Evolutionary conservation across 352 stramenopile species (phyloP), one percentile per base, ranked within the genome.

Genomic region (Globisporangium recalcitrans): DNA sequence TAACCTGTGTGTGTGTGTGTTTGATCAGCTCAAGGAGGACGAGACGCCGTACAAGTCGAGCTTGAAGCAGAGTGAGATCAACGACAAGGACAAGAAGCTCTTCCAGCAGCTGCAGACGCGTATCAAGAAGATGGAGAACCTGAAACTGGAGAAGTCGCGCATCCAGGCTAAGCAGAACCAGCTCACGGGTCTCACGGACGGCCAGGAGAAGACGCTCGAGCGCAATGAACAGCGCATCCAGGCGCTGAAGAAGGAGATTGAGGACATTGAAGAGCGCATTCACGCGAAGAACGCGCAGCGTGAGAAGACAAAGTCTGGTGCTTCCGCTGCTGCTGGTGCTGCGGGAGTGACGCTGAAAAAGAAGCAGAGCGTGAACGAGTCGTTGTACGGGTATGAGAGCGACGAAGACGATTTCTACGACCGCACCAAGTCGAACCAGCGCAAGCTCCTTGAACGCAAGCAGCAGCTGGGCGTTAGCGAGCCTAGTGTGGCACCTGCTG

Each of bases 351-450:
- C 55, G 21, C 46, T 42, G 36, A 42, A 32, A 9, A 59, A 52
- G 27, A 78, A 68, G 19, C 31, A 64, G 4, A 76, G 71, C 52
- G 55, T 59, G 19, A 72, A 71, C 19, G 72, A 80, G 14, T 64
- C 68, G 27, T 21, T 75, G 55, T 82, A 88, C 31, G 73, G 53
- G 24, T 83, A 90, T 58, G 77, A 70, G 51, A 90, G 79, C 55
- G 81, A 92, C 59, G 81, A 92, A 60, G 82, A 92, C 52, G 80
- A 92, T 29, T 90, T 90, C 42, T 92, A 90, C 57, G 81, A 92
- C 64, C 79, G 81, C 44, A 92, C 81, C 1, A 78, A 73, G 47
- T 69, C 80, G 3, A 88, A 87, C 52, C 67, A 87, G 40, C 63
- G 72, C 44, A 85, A 85, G 47, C 68, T 75, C 24, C 49, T 54